Base-by-base conservation (phyloP, 257 asterid genomes). In the Nicotiana tomentosiformis region DNA sequence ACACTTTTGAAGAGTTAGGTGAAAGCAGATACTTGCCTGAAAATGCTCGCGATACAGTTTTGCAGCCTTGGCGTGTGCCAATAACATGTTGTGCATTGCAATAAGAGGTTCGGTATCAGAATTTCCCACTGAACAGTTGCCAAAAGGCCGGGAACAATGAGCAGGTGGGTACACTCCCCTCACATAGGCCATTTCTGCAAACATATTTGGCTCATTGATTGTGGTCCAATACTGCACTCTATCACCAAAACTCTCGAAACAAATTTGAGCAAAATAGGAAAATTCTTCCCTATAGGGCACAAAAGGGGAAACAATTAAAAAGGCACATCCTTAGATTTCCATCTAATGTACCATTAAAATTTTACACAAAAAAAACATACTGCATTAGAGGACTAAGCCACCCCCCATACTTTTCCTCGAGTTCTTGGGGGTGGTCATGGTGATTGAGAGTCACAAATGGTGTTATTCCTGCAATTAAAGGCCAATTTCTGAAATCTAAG, bases 351-450 rank as follows among this genome's bases (percentile, higher is more conserved):
- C 20, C 37, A 20, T 20, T 20, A 1, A 9, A 35, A 3, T 39
- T 39, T 82, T 23, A 23, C 26, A 82, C 60, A 69, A 26, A 15
- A 61, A 53, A 53, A 30, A 77, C 97, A 81, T 82, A 93, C 97
- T 93, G 98, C 94, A 92, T 93, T 18, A 87, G 65, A 81, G 95
- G 93, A 88, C 92, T 92, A 20, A 93, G 95, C 98, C 97, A 93
- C 5, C 91, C 97, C 64, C 93, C 85, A 35, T 88, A 89, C 84
- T 88, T 82, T 46, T 89, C 93, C 87, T 91, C 90, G 7, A 94
- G 91, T 85, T 92, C 96, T 82, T 92, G 95, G 39, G 98, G 98
- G 85, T 86, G 87, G 20, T 93, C 98, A 39, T 77, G 56, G 82
- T 94, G 98, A 89, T 87, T 90, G 81, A 94, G 88, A 2, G 98